phyloP scores from a whole-genome alignment of 2,329 filamentous ascomycete species.

The Claviceps arundinis region DNA sequence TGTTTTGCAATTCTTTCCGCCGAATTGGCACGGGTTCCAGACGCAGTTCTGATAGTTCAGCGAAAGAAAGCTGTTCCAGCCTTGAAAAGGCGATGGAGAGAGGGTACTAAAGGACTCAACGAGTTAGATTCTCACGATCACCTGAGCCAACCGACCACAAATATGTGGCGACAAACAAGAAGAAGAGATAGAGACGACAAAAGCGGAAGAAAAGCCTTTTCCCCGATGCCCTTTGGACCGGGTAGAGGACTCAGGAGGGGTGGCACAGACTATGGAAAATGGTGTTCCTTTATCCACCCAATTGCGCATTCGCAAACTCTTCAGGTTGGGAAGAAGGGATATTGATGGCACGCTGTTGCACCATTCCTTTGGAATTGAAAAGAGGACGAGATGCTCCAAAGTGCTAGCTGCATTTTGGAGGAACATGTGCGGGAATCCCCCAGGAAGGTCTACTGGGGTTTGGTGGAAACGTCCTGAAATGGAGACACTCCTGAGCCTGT shows the following conservation, averaged over 20 bases:
- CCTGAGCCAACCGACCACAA: too few relatives aligned
- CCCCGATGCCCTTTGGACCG: too few relatives aligned
- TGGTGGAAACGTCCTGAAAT: constrained; percentile 1
- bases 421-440: constrained; percentile 6
- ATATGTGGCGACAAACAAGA: too few relatives aligned
- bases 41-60: too few relatives aligned
- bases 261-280: constrained; percentile 3
- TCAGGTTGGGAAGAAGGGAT: constrained; percentile 15
- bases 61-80: too few relatives aligned
- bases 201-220: too few relatives aligned
- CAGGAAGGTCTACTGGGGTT: neutral
- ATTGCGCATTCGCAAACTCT: constrained; percentile 13
- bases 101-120: constrained; percentile 11
- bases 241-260: neutral
- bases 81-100: constrained; percentile 8
- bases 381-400: constrained; percentile 12
- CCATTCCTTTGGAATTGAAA: constrained; percentile 11
- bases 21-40: neutral
- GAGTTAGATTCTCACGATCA: neutral
- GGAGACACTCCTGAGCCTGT: constrained; percentile 5
- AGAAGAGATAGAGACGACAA: too few relatives aligned
- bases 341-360: constrained; percentile 1
- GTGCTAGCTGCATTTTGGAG: constrained; percentile 8
- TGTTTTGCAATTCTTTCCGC: constrained; percentile 8
- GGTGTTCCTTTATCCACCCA: constrained; percentile 8